Base-by-base conservation (phyloP, 2,329 filamentous ascomycete genomes). In the Cordyceps farinosa region DNA sequence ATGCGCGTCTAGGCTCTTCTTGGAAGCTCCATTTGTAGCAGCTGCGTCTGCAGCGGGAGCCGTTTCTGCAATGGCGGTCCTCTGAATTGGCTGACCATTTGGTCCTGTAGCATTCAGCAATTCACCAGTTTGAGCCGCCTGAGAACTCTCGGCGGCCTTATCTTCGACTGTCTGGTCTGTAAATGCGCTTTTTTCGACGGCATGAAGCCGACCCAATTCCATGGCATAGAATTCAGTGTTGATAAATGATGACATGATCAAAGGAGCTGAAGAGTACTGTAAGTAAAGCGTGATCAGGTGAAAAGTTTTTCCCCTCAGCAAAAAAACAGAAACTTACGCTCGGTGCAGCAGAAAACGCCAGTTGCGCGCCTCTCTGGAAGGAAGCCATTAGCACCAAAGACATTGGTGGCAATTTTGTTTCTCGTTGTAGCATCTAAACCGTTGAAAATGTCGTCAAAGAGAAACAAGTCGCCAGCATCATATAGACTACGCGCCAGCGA, bases 331-430 rank as follows among this genome's bases (percentile, higher is more conserved):
- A 52, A 15, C 32, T 52, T 52, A 36, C 32, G 13, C 13, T 15
- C 36, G 22, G 38, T 29, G 38, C 34, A 34, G 48, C 38, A 50
- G 27, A 61, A 29, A 5, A 61, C 6, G 17, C 34, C 58, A 17
- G 48, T 38, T 7, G 47, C 38, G 15, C 34, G n/a, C 22, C 36
- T 38, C 48, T 61, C 15, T 8, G 10, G 27, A 8, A 52, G 34
- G 8, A 61, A 52, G 15, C 58, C 58, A 45, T 51, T 13, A 17
- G 38, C 15, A 7, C 58, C 58, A 53, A 61, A 61, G 27, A 61
- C 3, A 22, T 44, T 52, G 3, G n/a, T 22, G 11, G 38, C 47
- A 17, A 61, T 38, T 11, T 27, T 17, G 15, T 32, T 51, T 8
- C 48, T 30, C 3, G 58, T 61, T 3, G 11, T 61, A 5, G 27